Evolutionary conservation across 495 filamentous ascomycete genomes (phyloP).

Genomic region (Penicillium herquei): DNA sequence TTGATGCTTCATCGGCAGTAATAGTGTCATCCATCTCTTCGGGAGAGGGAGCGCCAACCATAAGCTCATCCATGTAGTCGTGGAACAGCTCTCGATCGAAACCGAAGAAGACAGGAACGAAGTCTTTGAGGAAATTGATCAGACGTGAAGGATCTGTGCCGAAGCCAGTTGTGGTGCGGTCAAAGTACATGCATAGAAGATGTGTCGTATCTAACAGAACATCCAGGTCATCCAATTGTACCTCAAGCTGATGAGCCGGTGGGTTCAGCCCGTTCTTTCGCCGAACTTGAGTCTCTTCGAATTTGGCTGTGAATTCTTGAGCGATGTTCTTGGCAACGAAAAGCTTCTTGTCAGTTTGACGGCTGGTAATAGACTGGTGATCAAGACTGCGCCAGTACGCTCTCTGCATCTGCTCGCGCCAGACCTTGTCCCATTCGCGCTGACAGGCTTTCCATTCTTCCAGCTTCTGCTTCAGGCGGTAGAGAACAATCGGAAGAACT

Average conservation of each 20-base stretch:
- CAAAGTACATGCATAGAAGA: slow-evolving; percentile 73
- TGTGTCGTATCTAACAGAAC: slow-evolving; percentile 80
- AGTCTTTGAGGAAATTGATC: slow-evolving; percentile 79
- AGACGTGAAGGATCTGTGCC: slow-evolving; percentile 72
- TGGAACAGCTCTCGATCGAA: slow-evolving; percentile 74
- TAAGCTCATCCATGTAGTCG: slow-evolving; percentile 70
- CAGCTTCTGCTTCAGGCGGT: slow-evolving; percentile 84
- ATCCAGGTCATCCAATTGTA: slow-evolving; percentile 69
- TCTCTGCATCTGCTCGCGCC: slow-evolving; percentile 87
- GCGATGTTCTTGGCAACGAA: slow-evolving; percentile 84
- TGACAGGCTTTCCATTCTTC: slow-evolving; percentile 96
- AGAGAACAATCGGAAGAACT: slow-evolving; percentile 82
- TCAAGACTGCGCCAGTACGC: slow-evolving; percentile 95
- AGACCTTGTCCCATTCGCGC: slow-evolving; percentile 99
- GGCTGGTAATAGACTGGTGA: slow-evolving; percentile 86
- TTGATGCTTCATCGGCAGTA: slow-evolving; percentile 48
- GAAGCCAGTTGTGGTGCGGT: slow-evolving; percentile 63
- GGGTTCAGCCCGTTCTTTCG: slow-evolving; percentile 58
- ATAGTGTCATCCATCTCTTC: slow-evolving; percentile 67
- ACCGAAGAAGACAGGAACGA: slow-evolving; percentile 86
- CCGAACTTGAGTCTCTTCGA: slow-evolving; percentile 75
- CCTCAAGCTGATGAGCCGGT: slow-evolving; percentile 69
- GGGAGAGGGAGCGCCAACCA: slow-evolving; percentile 55
- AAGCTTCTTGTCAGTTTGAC: slow-evolving; percentile 80
- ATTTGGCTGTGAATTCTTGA: slow-evolving; percentile 79